phyloP scores from a whole-genome alignment of 257 asterid genomes.

The Capsicum pubescens region DNA sequence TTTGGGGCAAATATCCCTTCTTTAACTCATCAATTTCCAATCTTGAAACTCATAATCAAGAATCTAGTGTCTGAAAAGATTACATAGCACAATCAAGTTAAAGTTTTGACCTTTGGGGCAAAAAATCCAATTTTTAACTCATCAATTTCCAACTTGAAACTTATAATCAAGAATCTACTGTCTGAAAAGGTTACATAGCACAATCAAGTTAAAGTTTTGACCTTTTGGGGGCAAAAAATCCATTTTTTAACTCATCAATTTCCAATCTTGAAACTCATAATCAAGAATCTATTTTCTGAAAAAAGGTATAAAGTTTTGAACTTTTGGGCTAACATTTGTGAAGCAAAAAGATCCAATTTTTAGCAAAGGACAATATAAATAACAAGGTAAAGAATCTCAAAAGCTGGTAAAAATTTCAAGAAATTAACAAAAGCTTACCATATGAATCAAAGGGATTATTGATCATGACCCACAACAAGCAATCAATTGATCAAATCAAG shows the following conservation, averaged over 20 bases:
- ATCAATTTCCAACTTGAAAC: too few relatives aligned
- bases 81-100: too few relatives aligned
- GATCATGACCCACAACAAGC: slow-evolving; percentile 30
- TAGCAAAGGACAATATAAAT: neutral
- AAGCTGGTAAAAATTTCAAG: neutral
- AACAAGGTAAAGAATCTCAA: neutral
- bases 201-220: neutral
- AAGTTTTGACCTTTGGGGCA: too few relatives aligned
- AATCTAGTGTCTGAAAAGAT: too few relatives aligned
- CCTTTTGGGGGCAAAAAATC: neutral
- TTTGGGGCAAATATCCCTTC: too few relatives aligned
- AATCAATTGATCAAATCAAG: slow-evolving; percentile 37
- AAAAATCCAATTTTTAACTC: too few relatives aligned
- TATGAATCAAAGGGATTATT: slow-evolving; percentile 32
- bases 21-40: too few relatives aligned
- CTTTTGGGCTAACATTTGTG: neutral
- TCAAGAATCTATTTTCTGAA: neutral
- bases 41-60: too few relatives aligned
- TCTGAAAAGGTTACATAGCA: neutral
- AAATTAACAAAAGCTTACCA: slow-evolving; percentile 41
- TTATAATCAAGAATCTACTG: too few relatives aligned
- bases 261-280: neutral
- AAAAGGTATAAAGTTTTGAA: neutral
- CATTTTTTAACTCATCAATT: neutral
- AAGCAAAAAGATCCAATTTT: neutral